Conservation (phyloP, 306 rosid species). For the Rosa persica region DNA sequence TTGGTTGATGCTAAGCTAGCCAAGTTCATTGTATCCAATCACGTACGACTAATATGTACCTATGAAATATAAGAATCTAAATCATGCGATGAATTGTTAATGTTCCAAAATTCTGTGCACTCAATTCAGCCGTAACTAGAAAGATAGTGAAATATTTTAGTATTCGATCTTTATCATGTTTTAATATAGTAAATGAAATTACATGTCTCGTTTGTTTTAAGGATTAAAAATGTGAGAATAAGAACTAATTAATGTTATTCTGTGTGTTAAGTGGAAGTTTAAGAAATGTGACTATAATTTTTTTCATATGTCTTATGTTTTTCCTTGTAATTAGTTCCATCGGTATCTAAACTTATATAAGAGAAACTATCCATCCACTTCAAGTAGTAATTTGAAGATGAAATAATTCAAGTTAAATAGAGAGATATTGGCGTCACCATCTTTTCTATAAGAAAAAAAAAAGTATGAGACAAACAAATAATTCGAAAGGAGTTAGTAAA, state of each 20-base stretch:
- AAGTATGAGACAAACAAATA: too few relatives aligned
- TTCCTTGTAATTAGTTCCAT: background rate
- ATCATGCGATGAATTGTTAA: background rate
- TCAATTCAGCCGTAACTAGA: background rate
- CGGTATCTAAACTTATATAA: too few relatives aligned
- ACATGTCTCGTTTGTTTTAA: too few relatives aligned
- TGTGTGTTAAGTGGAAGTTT: too few relatives aligned
- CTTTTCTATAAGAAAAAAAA: too few relatives aligned
- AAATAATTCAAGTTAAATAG: too few relatives aligned
- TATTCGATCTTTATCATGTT: background rate
- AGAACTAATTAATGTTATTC: too few relatives aligned
- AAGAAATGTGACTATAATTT: too few relatives aligned
- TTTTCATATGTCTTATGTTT: too few relatives aligned
- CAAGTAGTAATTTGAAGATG: too few relatives aligned
- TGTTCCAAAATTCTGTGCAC: background rate
- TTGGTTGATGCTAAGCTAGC: background rate
- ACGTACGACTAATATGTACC: background rate
- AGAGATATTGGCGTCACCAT: too few relatives aligned
- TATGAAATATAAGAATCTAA: background rate
- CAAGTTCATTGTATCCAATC: conserved; percentile 26
- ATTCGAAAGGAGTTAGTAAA: background rate
- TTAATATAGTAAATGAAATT: background rate
- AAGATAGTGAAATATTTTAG: background rate
- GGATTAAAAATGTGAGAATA: background rate
- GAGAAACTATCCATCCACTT: too few relatives aligned